Percentiles rank a stretch among this genome's conserved stretches.
phyloP scores from a whole-genome alignment of 257 asterid genomes.

The Ballota nigra region DNA sequence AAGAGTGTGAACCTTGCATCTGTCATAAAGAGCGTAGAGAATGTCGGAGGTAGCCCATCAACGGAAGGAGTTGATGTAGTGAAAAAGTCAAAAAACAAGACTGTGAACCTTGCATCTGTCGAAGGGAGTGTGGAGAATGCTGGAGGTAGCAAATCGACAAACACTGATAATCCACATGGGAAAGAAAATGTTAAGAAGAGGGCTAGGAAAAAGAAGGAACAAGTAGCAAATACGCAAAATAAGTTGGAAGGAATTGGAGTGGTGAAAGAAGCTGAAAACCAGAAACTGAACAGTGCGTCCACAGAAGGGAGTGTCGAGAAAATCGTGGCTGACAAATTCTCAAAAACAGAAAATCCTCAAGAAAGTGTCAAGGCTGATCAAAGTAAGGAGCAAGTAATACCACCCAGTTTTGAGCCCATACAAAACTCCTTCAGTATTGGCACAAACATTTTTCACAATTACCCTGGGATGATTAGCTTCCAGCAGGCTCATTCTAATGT shows the following conservation, averaged over 20 bases:
- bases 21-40: slow-evolving; percentile 11
- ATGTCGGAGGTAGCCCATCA: slow-evolving; percentile 14
- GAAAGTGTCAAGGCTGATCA: slow-evolving; percentile 25
- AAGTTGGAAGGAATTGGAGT: neutral
- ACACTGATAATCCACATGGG: slow-evolving; percentile 8
- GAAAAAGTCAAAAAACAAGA: slow-evolving; percentile 21
- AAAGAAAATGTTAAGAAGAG: slow-evolving; percentile 28
- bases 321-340: slow-evolving; percentile 10
- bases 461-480: slow-evolving; percentile 28
- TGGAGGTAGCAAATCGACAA: slow-evolving; percentile 16
- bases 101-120: slow-evolving; percentile 4
- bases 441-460: slow-evolving; percentile 2
- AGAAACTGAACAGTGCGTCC: slow-evolving; percentile 8
- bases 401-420: slow-evolving; percentile 20
- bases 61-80: slow-evolving; percentile 13
- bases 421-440: slow-evolving; percentile 8
- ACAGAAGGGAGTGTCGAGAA: slow-evolving; percentile 1
- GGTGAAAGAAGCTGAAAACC: slow-evolving; percentile 22
- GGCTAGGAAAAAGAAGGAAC: slow-evolving; percentile 39
- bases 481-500: slow-evolving; percentile 26
- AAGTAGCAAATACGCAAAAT: neutral
- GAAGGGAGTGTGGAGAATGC: slow-evolving; percentile 16
- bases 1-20: slow-evolving; percentile 8
- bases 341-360: slow-evolving; percentile 15
- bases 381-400: slow-evolving; percentile 32